Conservation (phyloP, 257 asterid species). For the Nicotiana sylvestris region DNA sequence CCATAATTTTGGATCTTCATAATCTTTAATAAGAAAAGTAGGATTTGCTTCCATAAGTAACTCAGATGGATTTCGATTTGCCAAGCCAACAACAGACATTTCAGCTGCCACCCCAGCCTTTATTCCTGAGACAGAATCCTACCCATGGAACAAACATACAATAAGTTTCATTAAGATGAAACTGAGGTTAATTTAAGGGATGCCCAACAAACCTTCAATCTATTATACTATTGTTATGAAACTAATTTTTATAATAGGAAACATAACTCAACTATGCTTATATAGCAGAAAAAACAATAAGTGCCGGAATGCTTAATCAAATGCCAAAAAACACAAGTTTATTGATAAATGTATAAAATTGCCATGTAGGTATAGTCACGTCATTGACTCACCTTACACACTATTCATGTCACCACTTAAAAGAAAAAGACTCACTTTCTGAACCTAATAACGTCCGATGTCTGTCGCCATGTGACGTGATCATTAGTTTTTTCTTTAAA, state of each 20-base stretch:
- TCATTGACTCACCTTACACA: not conserved
- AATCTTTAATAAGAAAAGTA: constrained; percentile 65
- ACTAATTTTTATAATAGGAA: not conserved
- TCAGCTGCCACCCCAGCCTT: constrained; percentile 95
- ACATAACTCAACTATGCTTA: not conserved
- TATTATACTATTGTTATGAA: too few species aligned
- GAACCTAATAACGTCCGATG: not conserved
- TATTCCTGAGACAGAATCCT: constrained; percentile 91
- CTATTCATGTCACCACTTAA: not conserved
- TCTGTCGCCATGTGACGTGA: not conserved
- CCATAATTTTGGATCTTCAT: constrained; percentile 85
- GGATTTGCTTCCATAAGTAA: constrained; percentile 66
- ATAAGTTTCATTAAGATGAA: too few species aligned
- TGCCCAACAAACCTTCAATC: not conserved
- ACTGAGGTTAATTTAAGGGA: not conserved
- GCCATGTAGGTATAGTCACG: not conserved
- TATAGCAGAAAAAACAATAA: not conserved
- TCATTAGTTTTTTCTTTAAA: not conserved
- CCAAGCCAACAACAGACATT: constrained; percentile 69
- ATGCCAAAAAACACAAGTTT: not conserved
- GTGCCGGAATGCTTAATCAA: not conserved
- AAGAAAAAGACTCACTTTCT: not conserved
- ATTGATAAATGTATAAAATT: too few species aligned
- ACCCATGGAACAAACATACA: constrained; percentile 5
- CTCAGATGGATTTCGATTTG: constrained; percentile 66